A percentile compares a stretch with the other conserved stretches of the same genome.
Evolutionary conservation across 352 stramenopile species (phyloP).

Genomic region (Phytophthora pisi): DNA sequence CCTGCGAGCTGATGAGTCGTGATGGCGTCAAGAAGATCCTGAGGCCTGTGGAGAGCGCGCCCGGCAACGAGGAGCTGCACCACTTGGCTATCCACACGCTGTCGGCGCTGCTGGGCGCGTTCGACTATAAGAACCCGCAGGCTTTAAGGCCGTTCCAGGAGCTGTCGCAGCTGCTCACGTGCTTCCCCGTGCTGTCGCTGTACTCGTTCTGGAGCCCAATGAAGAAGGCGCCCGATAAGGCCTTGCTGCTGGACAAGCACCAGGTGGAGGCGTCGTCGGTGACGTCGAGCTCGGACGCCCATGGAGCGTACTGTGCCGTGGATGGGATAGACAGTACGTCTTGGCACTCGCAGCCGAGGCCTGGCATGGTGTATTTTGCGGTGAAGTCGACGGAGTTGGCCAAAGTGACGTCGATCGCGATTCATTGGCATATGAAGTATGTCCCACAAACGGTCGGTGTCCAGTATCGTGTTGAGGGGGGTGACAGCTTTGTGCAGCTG

Average conservation of each 20-base stretch:
- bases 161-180: constrained; percentile 72
- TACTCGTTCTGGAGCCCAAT: constrained; percentile 87
- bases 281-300: constrained; percentile 48
- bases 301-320: constrained; percentile 57
- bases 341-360: constrained; percentile 73
- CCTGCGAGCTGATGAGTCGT: constrained; percentile 56
- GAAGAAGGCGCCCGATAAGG: constrained; percentile 66
- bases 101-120: constrained; percentile 66
- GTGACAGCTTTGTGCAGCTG: constrained; percentile 50
- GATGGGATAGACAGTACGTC: constrained; percentile 66
- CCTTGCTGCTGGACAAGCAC: constrained; percentile 45
- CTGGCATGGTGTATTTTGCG: constrained; percentile 55
- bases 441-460: constrained; percentile 61
- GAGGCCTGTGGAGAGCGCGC: constrained; percentile 42
- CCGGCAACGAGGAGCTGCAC: constrained; percentile 70
- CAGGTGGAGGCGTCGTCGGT: constrained; percentile 65
- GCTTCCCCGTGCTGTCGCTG: constrained; percentile 77
- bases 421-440: constrained; percentile 77
- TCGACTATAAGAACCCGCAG: constrained; percentile 63
- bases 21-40: constrained; percentile 49
- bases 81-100: constrained; percentile 87
- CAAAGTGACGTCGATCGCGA: constrained; percentile 63
- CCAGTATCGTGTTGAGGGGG: constrained; percentile 51
- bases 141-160: constrained; percentile 78
- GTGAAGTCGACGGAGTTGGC: constrained; percentile 45